Evolutionary conservation across 192 early-diverging fungal species (phyloP).

Genomic region (Pilaira anomala): DNA sequence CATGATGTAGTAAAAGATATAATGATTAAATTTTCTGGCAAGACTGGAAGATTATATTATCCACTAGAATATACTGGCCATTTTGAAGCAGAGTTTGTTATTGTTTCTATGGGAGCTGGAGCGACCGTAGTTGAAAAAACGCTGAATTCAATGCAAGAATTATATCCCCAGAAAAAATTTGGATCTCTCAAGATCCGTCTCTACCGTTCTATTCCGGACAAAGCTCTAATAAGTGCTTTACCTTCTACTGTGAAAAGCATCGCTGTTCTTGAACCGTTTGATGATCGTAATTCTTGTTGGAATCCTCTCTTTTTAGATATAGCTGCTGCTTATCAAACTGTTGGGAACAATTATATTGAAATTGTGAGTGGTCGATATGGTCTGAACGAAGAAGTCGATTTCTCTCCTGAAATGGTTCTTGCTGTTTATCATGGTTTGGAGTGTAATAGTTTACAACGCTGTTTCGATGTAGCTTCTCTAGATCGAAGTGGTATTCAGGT

Average conservation of each 20-base stretch:
- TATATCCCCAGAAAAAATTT: conserved; percentile 37
- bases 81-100: conserved; percentile 59
- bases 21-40: conserved; percentile 47
- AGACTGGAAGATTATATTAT: conserved; percentile 55
- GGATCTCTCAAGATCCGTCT: conserved; percentile 75
- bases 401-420: conserved; percentile 14
- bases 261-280: conserved; percentile 60
- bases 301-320: conserved; percentile 84
- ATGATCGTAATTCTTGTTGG: conserved; percentile 58
- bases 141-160: conserved; percentile 20
- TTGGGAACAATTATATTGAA: conserved; percentile 35
- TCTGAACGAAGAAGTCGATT: conserved; percentile 14
- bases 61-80: conserved; percentile 66
- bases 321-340: conserved; percentile 61
- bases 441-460: neutral
- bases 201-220: conserved; percentile 70
- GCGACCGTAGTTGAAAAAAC: conserved; percentile 44
- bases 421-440: conserved; percentile 2
- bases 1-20: conserved; percentile 42
- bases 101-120: conserved; percentile 71
- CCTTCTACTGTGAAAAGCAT: conserved; percentile 62
- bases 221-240: conserved; percentile 48
- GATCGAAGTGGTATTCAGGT: neutral
- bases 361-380: conserved; percentile 46
- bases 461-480: conserved; percentile 17